phyloP scores from a whole-genome alignment of 1,139 yeast species.

The Debaryomycetaceae sp. region DNA sequence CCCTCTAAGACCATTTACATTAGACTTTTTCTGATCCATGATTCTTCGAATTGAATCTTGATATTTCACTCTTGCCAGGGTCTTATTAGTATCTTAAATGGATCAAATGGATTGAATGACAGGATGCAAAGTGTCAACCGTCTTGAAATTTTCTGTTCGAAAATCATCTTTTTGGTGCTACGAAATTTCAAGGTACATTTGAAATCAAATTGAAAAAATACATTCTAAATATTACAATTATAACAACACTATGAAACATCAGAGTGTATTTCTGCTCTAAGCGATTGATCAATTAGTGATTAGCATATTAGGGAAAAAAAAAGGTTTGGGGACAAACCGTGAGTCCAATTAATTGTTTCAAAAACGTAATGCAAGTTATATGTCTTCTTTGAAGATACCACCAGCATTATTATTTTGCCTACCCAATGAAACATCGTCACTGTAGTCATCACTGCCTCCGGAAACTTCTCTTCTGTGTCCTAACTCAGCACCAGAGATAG shows the following conservation, averaged over 20 bases:
- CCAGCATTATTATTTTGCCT: slow-evolving; percentile 23
- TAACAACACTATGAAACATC: not conserved
- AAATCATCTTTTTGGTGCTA: too few species aligned
- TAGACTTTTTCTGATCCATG: not conserved
- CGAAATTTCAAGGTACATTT: not conserved
- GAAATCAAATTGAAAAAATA: not conserved
- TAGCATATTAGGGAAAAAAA: not conserved
- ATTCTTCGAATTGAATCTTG: not conserved
- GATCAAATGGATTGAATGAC: not conserved
- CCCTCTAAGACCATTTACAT: not conserved
- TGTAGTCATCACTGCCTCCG: slow-evolving; percentile 19
- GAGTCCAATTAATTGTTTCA: not conserved
- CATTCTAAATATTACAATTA: not conserved
- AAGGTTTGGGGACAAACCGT: not conserved
- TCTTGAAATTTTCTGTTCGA: too few species aligned
- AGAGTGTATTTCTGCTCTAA: not conserved
- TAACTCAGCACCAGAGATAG: slow-evolving; percentile 7
- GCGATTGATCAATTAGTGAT: not conserved
- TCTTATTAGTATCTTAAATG: too few species aligned
- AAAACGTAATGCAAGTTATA: slow-evolving; percentile 13
- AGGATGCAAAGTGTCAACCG: not conserved
- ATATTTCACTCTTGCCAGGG: not conserved
- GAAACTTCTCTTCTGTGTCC: slow-evolving; percentile 7
- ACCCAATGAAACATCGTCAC: slow-evolving; percentile 30
- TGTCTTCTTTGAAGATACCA: slow-evolving; percentile 45